Evolutionary conservation across 306 rosid species (phyloP).

Genomic region (Vigna radiata): DNA sequence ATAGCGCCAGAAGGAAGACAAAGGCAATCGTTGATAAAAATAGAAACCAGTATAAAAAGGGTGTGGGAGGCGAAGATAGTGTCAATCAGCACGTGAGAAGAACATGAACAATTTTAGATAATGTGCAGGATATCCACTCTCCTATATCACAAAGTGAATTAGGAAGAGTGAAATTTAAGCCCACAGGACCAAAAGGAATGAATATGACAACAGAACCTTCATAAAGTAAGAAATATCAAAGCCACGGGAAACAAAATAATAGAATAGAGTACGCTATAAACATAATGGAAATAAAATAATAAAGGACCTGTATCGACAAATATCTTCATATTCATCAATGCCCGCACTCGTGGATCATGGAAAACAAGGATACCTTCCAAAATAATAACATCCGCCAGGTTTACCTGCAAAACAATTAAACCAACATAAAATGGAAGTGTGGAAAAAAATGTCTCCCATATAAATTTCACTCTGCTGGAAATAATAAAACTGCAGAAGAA

Average conservation of each 20-base stretch:
- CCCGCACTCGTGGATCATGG: constrained; percentile 93
- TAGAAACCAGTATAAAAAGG: constrained; percentile 14
- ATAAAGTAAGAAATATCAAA: constrained; percentile 18
- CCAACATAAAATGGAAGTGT: constrained; percentile 28
- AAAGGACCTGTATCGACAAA: constrained; percentile 99
- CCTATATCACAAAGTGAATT: constrained; percentile 20
- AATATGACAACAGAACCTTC: constrained; percentile 27
- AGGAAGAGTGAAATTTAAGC: not conserved
- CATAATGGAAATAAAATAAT: constrained; percentile 38
- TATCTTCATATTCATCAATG: constrained; percentile 98
- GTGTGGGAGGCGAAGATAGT: constrained; percentile 11
- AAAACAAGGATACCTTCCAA: constrained; percentile 98
- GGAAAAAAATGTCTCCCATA: constrained; percentile 9
- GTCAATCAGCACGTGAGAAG: not conserved
- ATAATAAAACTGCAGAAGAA: constrained; percentile 1
- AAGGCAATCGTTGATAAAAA: constrained; percentile 1
- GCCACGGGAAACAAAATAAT: constrained; percentile 6
- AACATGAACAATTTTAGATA: constrained; percentile 13
- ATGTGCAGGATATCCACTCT: constrained; percentile 28
- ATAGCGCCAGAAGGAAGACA: constrained; percentile 21
- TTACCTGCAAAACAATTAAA: constrained; percentile 66
- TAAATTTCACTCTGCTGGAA: not conserved
- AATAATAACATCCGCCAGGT: constrained; percentile 93
- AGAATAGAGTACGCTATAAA: constrained; percentile 5
- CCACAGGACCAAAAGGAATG: constrained; percentile 18